phyloP scores from a whole-genome alignment of 2,329 filamentous ascomycete species.

The Epichloe amarillans region DNA sequence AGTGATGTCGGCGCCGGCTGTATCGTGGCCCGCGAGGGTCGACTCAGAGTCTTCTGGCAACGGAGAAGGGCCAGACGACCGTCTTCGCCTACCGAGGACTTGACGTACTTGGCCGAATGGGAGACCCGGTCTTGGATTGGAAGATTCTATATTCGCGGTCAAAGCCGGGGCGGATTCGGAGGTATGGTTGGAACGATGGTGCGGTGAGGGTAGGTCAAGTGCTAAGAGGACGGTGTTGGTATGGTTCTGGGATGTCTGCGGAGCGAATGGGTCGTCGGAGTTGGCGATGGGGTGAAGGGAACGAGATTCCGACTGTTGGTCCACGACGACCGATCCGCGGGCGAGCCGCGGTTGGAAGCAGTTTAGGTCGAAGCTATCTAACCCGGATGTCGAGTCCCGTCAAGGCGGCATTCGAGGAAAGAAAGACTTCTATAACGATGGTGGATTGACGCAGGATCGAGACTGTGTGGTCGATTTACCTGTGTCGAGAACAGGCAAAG shows the following conservation, averaged over 20 bases:
- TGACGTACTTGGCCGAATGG: slow-evolving; percentile 17
- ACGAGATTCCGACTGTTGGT: slow-evolving; percentile 22
- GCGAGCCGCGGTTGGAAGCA: slow-evolving; percentile 21
- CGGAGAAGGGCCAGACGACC: slow-evolving; percentile 28
- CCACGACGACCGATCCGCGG: slow-evolving; percentile 30
- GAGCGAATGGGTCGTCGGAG: slow-evolving; percentile 52
- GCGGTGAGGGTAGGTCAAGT: slow-evolving; percentile 16
- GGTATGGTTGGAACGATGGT: slow-evolving; percentile 11
- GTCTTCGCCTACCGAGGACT: slow-evolving; percentile 43
- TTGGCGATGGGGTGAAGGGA: slow-evolving; percentile 21
- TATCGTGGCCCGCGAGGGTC: slow-evolving; percentile 13
- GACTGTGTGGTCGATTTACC: neutral
- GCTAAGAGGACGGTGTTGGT: slow-evolving; percentile 32
- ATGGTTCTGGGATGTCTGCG: slow-evolving; percentile 37
- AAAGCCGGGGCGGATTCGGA: slow-evolving; percentile 16
- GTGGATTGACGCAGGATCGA: neutral
- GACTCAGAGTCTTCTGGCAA: slow-evolving; percentile 15
- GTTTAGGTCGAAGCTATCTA: slow-evolving; percentile 2
- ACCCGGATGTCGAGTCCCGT: neutral
- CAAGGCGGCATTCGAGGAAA: slow-evolving; percentile 8
- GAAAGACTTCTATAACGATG: neutral
- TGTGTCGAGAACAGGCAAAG: neutral
- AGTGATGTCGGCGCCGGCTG: slow-evolving; percentile 6
- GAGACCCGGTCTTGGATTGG: slow-evolving; percentile 15
- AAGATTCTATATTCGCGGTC: slow-evolving; percentile 29